Base-by-base conservation (phyloP, 2,329 filamentous ascomycete genomes). In the Alternaria rosae region DNA sequence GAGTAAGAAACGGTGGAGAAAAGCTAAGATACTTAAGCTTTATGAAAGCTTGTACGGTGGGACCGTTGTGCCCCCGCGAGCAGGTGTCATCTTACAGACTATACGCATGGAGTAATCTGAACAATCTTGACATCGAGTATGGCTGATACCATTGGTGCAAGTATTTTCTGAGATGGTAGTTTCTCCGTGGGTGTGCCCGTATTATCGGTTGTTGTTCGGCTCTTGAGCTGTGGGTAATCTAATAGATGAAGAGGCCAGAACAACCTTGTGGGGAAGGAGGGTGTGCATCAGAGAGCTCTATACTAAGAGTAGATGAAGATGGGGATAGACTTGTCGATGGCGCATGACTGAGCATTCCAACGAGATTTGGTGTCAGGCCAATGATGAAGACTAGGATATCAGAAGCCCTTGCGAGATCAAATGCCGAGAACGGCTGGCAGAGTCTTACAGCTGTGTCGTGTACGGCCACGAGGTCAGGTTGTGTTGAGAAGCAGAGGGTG, bases 11-110 rank as follows among this genome's bases (percentile, higher is more conserved):
- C 12, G 30, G 26, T 26, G 26, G 23, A 26, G 56, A 50, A 26
- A 43, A 41, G 48, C 48, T 45, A 53, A 32, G 50, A 54, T 53
- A 52, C n/a, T 32, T 5, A 61, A 62, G 35, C 64, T 50, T 71
- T 68, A 61, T 64, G 17, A 59, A 60, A 41, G 57, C 61, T 68
- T 63, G 51, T 35, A 13, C 52, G 53, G 59, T 62, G 62, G 58
- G 61, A 57, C 51, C 42, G 8, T 38, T 15, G 23, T 15, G 47
- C 42, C 62, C 62, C 55, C 58, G 41, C 13, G 54, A 41, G 28
- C 10, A 47, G 17, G 25, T 42, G n/a, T 20, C 21, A 48, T 32
- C n/a, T 25, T 28, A 54, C 28, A 8, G 25, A n/a, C 23, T 17
- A n/a, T 38, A 38, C 28, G 23, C 17, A 32, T 55, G 15, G 9